These are phyloP conservation scores for Geotrichum ghanense DNA, from an alignment of 805 yeast genomes.

Conservation along the genomic window DNA sequence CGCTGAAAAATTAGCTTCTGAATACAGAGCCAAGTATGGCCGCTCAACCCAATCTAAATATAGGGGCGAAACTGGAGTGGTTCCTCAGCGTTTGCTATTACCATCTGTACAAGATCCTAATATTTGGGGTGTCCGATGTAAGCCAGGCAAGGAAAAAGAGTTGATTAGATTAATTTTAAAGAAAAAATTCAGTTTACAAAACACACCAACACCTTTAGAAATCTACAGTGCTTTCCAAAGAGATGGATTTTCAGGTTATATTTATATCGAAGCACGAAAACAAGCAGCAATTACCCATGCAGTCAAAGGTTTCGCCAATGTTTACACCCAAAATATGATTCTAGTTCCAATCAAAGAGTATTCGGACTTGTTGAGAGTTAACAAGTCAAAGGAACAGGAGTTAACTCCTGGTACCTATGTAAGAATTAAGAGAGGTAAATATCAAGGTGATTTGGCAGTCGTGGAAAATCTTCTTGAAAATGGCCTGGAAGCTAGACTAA, in stretches of 20 bases:
- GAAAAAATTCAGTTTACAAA: slow-evolving; percentile 67
- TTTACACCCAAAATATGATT: slow-evolving; percentile 61
- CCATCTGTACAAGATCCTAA: slow-evolving; percentile 96
- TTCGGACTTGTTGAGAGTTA: slow-evolving; percentile 85
- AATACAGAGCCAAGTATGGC: slow-evolving; percentile 85
- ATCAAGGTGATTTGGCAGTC: slow-evolving; percentile 84
- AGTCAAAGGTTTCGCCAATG: slow-evolving; percentile 79
- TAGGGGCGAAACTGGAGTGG: slow-evolving; percentile 75
- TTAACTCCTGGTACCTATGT: slow-evolving; percentile 88
- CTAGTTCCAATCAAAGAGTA: slow-evolving; percentile 93
- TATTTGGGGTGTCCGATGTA: slow-evolving; percentile 90
- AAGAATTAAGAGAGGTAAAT: slow-evolving; percentile 80
- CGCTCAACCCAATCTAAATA: slow-evolving; percentile 70
- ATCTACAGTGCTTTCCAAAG: slow-evolving; percentile 88
- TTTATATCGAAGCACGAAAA: slow-evolving; percentile 88
- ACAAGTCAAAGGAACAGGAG: slow-evolving; percentile 76
- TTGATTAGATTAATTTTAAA: slow-evolving; percentile 75
- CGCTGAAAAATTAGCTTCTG: slow-evolving; percentile 88
- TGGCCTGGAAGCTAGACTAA: slow-evolving; percentile 89
- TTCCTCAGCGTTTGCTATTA: slow-evolving; percentile 83
- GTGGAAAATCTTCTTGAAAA: slow-evolving; percentile 90
- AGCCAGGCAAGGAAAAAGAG: slow-evolving; percentile 88
- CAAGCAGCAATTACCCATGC: slow-evolving; percentile 87
- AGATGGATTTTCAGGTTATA: slow-evolving; percentile 83
- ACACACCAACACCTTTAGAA: slow-evolving; percentile 67